Percentiles rank a stretch among this genome's conserved stretches.
These are phyloP conservation scores for Blastobotrys petasosporus DNA, from an alignment of 1,139 yeast genomes.

Conservation along the genomic window DNA sequence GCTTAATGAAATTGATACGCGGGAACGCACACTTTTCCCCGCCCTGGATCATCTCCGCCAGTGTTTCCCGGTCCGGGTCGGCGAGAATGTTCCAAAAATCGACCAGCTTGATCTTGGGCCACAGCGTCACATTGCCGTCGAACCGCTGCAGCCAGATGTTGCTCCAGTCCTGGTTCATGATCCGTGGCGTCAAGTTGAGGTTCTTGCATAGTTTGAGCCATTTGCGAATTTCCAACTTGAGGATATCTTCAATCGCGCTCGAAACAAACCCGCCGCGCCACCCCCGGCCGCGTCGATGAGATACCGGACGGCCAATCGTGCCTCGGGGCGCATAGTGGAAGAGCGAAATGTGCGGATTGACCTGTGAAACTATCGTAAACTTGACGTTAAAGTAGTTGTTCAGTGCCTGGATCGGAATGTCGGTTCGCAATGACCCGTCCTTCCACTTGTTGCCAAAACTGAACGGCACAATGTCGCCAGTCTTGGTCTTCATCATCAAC, in stretches of 20 bases:
- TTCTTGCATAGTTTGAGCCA: conserved; percentile 66
- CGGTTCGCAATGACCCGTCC: conserved; percentile 69
- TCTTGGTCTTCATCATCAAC: conserved; percentile 60
- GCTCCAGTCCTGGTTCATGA: conserved; percentile 77
- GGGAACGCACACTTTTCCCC: conserved; percentile 70
- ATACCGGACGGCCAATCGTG: conserved; percentile 73
- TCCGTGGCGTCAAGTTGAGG: conserved; percentile 60
- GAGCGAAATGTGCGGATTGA: conserved; percentile 72
- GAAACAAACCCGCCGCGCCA: conserved; percentile 75
- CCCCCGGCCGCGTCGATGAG: conserved; percentile 50
- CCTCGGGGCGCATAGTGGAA: conserved; percentile 79
- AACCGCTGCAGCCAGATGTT: conserved; percentile 69
- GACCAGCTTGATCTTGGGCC: conserved; percentile 57
- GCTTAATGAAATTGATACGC: conserved; percentile 55
- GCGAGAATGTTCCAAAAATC: conserved; percentile 63
- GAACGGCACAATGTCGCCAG: conserved; percentile 51
- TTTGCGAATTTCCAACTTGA: conserved; percentile 66
- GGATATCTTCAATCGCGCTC: conserved; percentile 63
- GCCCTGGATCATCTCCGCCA: conserved; percentile 50
- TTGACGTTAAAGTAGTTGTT: conserved; percentile 75
- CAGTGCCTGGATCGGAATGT: conserved; percentile 61
- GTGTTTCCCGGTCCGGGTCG: conserved; percentile 58
- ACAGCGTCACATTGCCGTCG: conserved; percentile 68
- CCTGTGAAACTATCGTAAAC: conserved; percentile 73
- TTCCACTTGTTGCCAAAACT: conserved; percentile 72